Conservation (phyloP, 2,329 filamentous ascomycete genomes). For the Aspergillus puulaauensis region DNA sequence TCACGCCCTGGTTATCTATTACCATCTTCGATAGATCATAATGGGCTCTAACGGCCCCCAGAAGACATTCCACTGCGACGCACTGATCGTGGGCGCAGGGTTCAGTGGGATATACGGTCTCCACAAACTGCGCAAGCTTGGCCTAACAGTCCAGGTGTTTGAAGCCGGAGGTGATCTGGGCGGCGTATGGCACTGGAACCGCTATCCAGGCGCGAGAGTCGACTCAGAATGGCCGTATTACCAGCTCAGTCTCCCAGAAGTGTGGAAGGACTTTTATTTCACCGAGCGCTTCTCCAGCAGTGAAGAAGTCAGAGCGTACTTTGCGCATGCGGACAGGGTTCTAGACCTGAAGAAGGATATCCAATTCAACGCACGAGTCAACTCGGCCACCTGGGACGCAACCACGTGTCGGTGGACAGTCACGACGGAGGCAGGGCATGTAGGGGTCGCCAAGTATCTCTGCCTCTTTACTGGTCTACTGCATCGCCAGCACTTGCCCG, state of each 20-base stretch:
- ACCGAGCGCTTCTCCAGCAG: constrained; percentile 24
- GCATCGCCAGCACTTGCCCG: constrained; percentile 44
- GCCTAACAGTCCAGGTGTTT: background rate
- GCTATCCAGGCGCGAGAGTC: constrained; percentile 11
- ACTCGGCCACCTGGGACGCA: constrained; percentile 40
- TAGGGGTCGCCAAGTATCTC: constrained; percentile 42
- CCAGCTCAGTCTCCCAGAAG: constrained; percentile 39
- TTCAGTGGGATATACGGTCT: constrained; percentile 11
- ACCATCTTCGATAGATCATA: background rate
- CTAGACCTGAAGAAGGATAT: constrained; percentile 46
- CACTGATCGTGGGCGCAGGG: constrained; percentile 12
- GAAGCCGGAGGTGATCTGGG: constrained; percentile 8
- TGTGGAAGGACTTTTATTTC: constrained; percentile 49
- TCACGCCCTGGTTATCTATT: too few relatives aligned
- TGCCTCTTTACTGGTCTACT: constrained; percentile 48
- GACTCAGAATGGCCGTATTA: constrained; percentile 8
- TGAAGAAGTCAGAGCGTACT: constrained; percentile 47
- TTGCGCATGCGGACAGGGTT: constrained; percentile 46
- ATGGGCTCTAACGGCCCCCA: background rate
- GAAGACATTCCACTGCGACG: background rate
- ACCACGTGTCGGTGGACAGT: constrained; percentile 44
- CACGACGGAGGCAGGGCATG: constrained; percentile 40
- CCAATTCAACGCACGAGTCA: constrained; percentile 46
- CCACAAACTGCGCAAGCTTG: constrained; percentile 7
- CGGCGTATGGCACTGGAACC: constrained; percentile 12